Evolutionary conservation across 768 basidiomycete species (phyloP), one percentile per base, ranked within the genome.

Genomic region (Dentipellis sp.): DNA sequence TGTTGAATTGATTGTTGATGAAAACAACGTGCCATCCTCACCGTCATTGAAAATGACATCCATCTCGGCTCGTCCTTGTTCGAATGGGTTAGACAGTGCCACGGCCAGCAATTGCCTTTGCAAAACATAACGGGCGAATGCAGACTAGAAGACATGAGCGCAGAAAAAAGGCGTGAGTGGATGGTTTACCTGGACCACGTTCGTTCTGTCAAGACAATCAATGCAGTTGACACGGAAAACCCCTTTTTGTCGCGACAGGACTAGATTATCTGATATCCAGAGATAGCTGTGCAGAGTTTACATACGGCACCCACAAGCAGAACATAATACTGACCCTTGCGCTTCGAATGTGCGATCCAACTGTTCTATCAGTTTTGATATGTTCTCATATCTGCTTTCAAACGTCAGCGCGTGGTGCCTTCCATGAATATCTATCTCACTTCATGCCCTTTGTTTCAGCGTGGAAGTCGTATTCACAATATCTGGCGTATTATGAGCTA

Each of bases 381-480:
- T 91, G 55, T 95, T 92, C 72, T 95, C 94, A 65, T 95, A 94
- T 68, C 88, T 88, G 50, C 16, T 6, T 21, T 42, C 52, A 42
- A 34, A 51, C 22, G 40, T 48, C 50, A 58, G 50, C 22, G 14
- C 10, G 51, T 51, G 56, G 57, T 58, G 56, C 56, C 42, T 52
- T 46, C 56, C 29, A 57, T 54, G 35, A 39, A 38, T 3, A 10
- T 37, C 52, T 16, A 49, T 70, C 79, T 54, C 58, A 91, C 87
- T 90, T 91, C 95, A 98, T 97, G 19, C 95, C 94, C 66, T 82
- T 86, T 10, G 93, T 95, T 68, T 97, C 92, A 3, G 74, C 78
- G 69, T 97, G 95, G 68, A 97, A 98, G 68, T 97, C 95, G 65
- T 94, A 97, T 65, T 84, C 86, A 59, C 74, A 72, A 63, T 91